Base-by-base conservation (phyloP, 495 filamentous ascomycete genomes). In the Symbiotaphrina buchneri region DNA sequence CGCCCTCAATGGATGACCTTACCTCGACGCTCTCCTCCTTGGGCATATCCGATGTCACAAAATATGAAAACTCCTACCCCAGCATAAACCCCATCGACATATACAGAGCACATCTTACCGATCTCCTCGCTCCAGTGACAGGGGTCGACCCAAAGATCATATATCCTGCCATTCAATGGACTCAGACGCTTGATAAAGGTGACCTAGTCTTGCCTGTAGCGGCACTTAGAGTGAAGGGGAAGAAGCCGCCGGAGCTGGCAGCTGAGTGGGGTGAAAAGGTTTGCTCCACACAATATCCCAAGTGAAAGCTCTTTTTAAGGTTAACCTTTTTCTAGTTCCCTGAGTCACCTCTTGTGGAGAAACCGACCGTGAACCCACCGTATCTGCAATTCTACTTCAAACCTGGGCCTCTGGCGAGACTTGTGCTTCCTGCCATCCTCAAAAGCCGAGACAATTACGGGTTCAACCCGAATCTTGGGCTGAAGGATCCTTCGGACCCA, bases 41-140 rank as follows among this genome's bases (percentile, higher is more conserved):
- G 18, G 46, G 43, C 18, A 41, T 58, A 26, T 40, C 40, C 15
- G 39, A 42, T 3, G 24, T 57, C 2, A 28, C 40, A 10, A 29
- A 44, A 33, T 73, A 57, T 38, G 62, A 65, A 24, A 57, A 56
- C 37, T 63, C 58, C 21, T 52, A 65, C 38, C 78, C 83, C 15
- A 61, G 72, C 6, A 36, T 68, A 43, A 97, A 97, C 56, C 76
- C 79, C 15, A 60, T 82, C 35, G 85, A 97, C 47, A 56, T 91
- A 36, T 95, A 85, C 60, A 65, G 87, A 24, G 65, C 74, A 30
- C 79, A 91, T 39, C 71, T 94, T 39, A 63, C 77, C 33, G 60
- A 75, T 27, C 59, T 74, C 20, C 56, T 97, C 19, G 59, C 64
- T n/a, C 55, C 63, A n/a, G 62, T 75, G 30, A 70, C 73, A 13